Conservation (phyloP, 2,329 filamentous ascomycete species). For the Penicillium glabrum region DNA sequence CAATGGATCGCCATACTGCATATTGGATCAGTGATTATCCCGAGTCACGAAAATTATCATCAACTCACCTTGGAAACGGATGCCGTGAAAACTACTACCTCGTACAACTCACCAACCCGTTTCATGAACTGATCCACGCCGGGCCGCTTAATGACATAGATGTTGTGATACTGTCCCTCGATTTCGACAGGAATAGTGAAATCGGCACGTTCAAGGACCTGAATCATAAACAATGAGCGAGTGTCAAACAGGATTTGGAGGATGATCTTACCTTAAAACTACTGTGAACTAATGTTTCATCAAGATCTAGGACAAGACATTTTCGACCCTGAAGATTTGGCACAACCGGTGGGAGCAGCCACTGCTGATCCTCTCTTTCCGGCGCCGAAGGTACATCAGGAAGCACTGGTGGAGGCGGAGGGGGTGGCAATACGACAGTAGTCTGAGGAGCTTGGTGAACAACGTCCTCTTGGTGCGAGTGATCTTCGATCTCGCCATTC, state of each 20-base stretch:
- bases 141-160: slow-evolving; percentile 99
- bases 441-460: slow-evolving; percentile 29
- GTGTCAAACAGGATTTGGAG: background rate
- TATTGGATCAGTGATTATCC: background rate
- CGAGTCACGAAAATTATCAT: background rate
- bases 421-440: slow-evolving; percentile 56
- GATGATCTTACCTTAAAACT: slow-evolving; percentile 80
- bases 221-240: slow-evolving; percentile 11
- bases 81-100: slow-evolving; percentile 97
- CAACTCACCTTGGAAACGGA: slow-evolving; percentile 87
- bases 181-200: slow-evolving; percentile 99
- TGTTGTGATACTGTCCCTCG: slow-evolving; percentile 97
- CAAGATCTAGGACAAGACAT: slow-evolving; percentile 90
- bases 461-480: slow-evolving; percentile 41
- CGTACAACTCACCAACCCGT: slow-evolving; percentile 92
- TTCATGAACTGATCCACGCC: slow-evolving; percentile 99
- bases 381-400: slow-evolving; percentile 33
- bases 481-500: slow-evolving; percentile 45
- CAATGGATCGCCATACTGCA: slow-evolving; percentile 89
- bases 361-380: slow-evolving; percentile 58
- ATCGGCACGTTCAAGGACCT: slow-evolving; percentile 97
- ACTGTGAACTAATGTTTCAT: slow-evolving; percentile 96
- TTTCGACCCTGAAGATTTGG: slow-evolving; percentile 84
- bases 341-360: slow-evolving; percentile 76
- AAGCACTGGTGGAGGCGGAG: slow-evolving; percentile 46